A percentile compares a stretch with the other conserved stretches of the same genome.
These are phyloP conservation scores for Scutellaria minor DNA, from an alignment of 257 asterid genomes.

Conservation along the genomic window DNA sequence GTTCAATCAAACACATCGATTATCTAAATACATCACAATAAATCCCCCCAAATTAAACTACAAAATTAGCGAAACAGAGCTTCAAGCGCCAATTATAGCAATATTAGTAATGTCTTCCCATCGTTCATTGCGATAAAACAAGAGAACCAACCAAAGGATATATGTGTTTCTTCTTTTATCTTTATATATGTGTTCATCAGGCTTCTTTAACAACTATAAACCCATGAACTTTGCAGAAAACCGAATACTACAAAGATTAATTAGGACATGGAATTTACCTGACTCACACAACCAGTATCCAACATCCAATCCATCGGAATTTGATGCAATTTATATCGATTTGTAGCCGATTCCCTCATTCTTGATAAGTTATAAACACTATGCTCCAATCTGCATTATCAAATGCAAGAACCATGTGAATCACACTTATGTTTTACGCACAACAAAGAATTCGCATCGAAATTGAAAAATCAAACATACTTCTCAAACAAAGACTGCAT, in stretches of 20 bases:
- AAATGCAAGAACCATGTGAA: constrained; percentile 3
- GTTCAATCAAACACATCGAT: too few species aligned
- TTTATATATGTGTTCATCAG: too few species aligned
- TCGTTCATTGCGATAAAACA: too few species aligned
- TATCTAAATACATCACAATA: too few species aligned
- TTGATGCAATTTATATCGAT: constrained; percentile 66
- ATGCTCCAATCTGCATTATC: constrained; percentile 76
- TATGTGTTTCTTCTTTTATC: too few species aligned
- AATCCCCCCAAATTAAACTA: too few species aligned
- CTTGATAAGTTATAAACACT: constrained; percentile 80
- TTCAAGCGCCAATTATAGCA: too few species aligned
- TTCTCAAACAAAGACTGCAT: constrained; percentile 92
- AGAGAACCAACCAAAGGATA: too few species aligned
- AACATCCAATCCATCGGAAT: constrained; percentile 95
- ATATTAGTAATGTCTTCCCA: too few species aligned
- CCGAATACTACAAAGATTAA: neutral
- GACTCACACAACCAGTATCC: constrained; percentile 76
- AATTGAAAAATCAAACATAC: constrained; percentile 40
- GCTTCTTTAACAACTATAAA: too few species aligned
- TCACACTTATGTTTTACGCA: neutral
- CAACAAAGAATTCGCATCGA: neutral
- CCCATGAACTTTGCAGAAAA: neutral
- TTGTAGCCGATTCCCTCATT: constrained; percentile 82
- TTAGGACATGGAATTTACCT: constrained; percentile 49
- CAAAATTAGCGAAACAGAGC: too few species aligned